Percentiles rank a stretch among this genome's conserved stretches.
Evolutionary conservation across 2,329 filamentous ascomycete species (phyloP).

Genomic region (Trichoderma polysporum): DNA sequence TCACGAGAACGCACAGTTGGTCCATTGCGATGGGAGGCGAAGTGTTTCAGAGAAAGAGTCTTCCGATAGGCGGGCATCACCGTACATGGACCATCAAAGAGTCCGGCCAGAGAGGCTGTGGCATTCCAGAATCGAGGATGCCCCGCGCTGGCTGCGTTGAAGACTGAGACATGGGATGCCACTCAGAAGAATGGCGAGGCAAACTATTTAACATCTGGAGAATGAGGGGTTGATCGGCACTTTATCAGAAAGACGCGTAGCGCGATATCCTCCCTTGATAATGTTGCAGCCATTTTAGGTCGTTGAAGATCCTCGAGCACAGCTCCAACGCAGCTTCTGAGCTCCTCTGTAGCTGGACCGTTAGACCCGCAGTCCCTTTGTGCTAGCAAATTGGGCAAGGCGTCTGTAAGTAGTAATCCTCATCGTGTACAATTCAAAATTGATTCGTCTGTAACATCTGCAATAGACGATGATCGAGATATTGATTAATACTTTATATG

Average conservation of each 20-base stretch:
- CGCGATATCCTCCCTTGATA: background rate
- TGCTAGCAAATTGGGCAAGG: background rate
- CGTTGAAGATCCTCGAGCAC: background rate
- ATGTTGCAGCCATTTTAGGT: background rate
- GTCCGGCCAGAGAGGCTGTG: conserved; percentile 10
- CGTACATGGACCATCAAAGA: conserved; percentile 12
- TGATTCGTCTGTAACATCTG: background rate
- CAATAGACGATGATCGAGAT: background rate
- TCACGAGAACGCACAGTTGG: conserved; percentile 1
- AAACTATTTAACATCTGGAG: conserved; percentile 1
- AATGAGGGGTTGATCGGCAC: background rate
- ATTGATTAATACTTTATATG: background rate
- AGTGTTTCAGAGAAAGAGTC: conserved; percentile 31
- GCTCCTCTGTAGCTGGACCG: background rate
- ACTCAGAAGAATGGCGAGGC: conserved; percentile 1
- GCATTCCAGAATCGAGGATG: conserved; percentile 31
- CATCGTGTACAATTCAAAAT: background rate
- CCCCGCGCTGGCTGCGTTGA: conserved; percentile 2
- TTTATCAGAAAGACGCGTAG: conserved; percentile 4
- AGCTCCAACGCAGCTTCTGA: background rate
- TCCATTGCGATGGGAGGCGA: conserved; percentile 35
- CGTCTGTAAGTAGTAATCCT: background rate
- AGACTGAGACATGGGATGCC: conserved; percentile 26
- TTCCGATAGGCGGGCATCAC: background rate
- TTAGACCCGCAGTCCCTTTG: background rate